phyloP scores from a whole-genome alignment of 495 filamentous ascomycete genomes.

The Aspergillus panamensis region DNA sequence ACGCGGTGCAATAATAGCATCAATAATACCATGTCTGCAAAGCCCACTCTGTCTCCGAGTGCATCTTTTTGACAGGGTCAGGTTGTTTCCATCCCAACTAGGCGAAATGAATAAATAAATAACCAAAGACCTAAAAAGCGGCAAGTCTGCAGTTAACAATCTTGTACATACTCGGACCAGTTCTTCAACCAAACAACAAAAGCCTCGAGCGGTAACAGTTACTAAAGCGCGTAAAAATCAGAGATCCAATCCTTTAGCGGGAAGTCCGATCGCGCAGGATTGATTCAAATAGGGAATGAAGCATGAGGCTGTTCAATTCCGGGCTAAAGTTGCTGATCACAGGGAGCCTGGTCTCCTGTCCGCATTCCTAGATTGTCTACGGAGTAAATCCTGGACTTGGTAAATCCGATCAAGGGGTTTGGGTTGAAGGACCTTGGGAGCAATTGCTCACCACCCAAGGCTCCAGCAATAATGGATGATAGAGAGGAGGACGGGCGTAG shows the following conservation, averaged over 20 bases:
- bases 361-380: neutral
- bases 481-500: constrained; percentile 1
- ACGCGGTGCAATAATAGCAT: too few relatives aligned
- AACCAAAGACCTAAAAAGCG: too few relatives aligned
- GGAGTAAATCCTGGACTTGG: neutral
- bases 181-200: neutral
- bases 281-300: neutral
- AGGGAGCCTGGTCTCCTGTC: too few relatives aligned
- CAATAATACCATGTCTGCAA: too few relatives aligned
- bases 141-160: too few relatives aligned
- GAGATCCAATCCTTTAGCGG: neutral
- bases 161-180: neutral
- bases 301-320: neutral
- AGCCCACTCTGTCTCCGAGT: too few relatives aligned
- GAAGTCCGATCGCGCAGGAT: neutral
- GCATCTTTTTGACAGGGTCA: too few relatives aligned
- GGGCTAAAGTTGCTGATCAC: too few relatives aligned
- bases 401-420: neutral
- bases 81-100: too few relatives aligned
- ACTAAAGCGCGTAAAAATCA: neutral
- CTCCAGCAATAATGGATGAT: constrained; percentile 1
- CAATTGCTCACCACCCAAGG: too few relatives aligned
- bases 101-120: too few relatives aligned
- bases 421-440: neutral
- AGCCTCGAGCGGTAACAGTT: neutral